Percentiles rank a stretch among this genome's conserved stretches.
phyloP scores from a whole-genome alignment of 148 eudicot species.

The Talinum fruticosum region DNA sequence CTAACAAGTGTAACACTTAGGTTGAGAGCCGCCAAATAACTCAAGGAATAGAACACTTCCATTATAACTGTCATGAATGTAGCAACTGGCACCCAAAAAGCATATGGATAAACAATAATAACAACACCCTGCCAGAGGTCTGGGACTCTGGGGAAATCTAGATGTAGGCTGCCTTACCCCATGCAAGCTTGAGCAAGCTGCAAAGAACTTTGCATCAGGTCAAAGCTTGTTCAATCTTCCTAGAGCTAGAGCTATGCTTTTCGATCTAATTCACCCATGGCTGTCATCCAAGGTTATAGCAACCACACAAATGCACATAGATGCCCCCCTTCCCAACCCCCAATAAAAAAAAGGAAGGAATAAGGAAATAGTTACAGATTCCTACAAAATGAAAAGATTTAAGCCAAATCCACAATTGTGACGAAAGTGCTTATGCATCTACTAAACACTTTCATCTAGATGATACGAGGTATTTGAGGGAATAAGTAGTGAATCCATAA shows the following conservation, averaged over 20 bases:
- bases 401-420: background rate
- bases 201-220: background rate
- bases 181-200: background rate
- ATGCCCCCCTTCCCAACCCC: background rate
- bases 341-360: background rate
- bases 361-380: background rate
- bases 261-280: background rate
- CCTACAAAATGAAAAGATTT: background rate
- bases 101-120: background rate
- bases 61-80: background rate
- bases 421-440: background rate
- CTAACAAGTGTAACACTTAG: background rate
- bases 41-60: background rate
- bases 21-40: background rate
- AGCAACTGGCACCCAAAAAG: background rate
- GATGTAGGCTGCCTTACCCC: background rate
- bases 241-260: constrained; percentile 6
- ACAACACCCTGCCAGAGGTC: background rate
- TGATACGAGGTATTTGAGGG: background rate
- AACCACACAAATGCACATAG: background rate
- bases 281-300: background rate
- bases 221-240: background rate
- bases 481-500: background rate
- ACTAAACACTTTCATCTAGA: background rate
- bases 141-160: background rate